Evolutionary conservation across 2,329 filamentous ascomycete genomes (phyloP), one percentile per base, ranked within the genome.

Genomic region (Aspergillus pseudotamarii): DNA sequence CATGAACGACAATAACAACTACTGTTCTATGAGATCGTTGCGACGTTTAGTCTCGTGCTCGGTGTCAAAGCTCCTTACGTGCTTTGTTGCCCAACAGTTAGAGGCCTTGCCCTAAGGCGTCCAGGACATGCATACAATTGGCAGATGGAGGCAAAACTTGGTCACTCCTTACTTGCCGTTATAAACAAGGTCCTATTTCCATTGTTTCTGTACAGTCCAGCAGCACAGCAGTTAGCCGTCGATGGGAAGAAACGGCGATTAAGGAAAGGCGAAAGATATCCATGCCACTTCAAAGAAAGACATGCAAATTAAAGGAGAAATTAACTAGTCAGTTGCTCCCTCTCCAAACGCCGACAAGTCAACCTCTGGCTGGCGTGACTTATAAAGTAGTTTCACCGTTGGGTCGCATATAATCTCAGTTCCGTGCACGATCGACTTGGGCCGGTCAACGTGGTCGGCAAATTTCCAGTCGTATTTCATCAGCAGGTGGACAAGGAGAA

Each of bases 381-480:
- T 67, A 51, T 72, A 73, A 41, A 75, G 60, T 55, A 76, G 46
- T 63, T 71, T 66, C 28, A 75, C 66, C 2, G 57, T 70, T 23
- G 68, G 74, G 58, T 76, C 66, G 50, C 72, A 62, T 21, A 83
- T 73, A 9, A 81, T 77, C 0, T 79, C 82, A n/a, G 76, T 75
- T 1, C 83, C 83, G 32, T 82, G 68, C 77, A 82, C 83, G 50
- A 79, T 71, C 6, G 78, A 73, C 61, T 78, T 75, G 1, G 83
- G 83, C 11, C 72, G 66, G 2, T 75, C 72, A 10, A 76, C 62
- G 0, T 72, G 69, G 6, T 84, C 66, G 21, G 68, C 36, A 73
- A 78, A 67, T 66, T 81, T 80, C 61, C 86, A 73, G 30, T 87
- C 85, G 68, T 86, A 87, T 63, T 86, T 83, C 41, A 83, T 71